Base-by-base conservation (phyloP, 345 rosid species). In the Populus ilicifolia region DNA sequence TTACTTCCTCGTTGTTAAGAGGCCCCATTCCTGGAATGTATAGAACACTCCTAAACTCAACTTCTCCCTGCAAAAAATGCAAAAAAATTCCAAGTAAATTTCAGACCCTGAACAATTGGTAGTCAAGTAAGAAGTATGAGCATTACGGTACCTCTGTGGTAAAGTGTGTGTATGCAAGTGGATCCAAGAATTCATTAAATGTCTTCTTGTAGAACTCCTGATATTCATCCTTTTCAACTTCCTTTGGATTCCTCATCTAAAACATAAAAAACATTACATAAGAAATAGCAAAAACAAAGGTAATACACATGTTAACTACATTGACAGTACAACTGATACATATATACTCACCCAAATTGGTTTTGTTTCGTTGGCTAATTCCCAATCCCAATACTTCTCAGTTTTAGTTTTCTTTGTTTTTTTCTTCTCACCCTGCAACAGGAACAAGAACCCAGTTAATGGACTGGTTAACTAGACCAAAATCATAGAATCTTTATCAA, bases 361-460 rank as follows among this genome's bases (percentile, higher is more conserved):
- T 84, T 96, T 93, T 69, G 95, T 93, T 83, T 93, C 98, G 70
- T 96, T 96, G 66, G 94, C 92, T 77, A 96, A 88, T 83, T 93
- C 99, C 97, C 95, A 96, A 69, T 93, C 98, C 99, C 98, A 96
- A 78, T 92, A 96, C 86, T 92, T 93, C 88, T 93, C 99, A 48
- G 96, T 92, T 87, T 90, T 92, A 38, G 98, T 92, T 27, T 88
- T 93, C 87, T 86, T 93, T 82, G 88, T 94, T 86, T 78, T 93
- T 74, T 88, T 91, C 68, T 89, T 89, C 88, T 93, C 97, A 73
- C 87, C 96, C 99, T 91, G 77, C 35, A 74, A 66, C 29, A 73
- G 77, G 71, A 39, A 81, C 61, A 67, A 16, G 65, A 82, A 70
- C 76, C 39, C 72, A 41, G 14, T 81, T 74, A 62, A 63, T 21